phyloP scores from a whole-genome alignment of 148 eudicot genomes.

The Camellia granthamiana region DNA sequence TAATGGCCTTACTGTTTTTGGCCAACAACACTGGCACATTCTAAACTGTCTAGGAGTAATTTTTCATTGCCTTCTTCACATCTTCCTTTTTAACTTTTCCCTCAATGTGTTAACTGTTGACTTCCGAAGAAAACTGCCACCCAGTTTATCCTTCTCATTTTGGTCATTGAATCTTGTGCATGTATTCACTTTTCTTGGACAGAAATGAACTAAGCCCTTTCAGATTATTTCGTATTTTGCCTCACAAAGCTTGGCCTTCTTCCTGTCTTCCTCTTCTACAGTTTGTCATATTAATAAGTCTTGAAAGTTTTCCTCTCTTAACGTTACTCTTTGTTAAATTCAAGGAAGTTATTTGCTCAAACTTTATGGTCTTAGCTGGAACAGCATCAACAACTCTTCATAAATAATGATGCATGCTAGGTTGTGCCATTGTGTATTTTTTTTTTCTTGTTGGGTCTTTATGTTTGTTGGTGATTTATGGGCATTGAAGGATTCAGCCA shows the following conservation, averaged over 20 bases:
- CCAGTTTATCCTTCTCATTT: not conserved
- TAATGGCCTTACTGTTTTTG: not conserved
- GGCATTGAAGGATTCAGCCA: constrained; percentile 39
- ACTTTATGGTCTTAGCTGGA: not conserved
- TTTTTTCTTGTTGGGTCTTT: not conserved
- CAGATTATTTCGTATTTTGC: not conserved
- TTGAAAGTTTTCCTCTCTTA: not conserved
- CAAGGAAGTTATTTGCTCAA: not conserved
- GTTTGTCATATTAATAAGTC: not conserved
- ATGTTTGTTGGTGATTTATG: constrained; percentile 15
- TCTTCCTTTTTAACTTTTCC: not conserved
- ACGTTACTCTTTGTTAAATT: not conserved
- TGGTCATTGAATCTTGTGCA: not conserved
- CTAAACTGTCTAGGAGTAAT: not conserved
- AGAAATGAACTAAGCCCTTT: not conserved
- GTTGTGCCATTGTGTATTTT: no score
- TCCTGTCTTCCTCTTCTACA: not conserved
- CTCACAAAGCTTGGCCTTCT: not conserved
- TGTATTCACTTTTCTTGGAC: not conserved
- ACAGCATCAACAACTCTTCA: not conserved
- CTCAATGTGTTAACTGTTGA: not conserved
- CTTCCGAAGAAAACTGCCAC: no score
- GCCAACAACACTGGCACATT: no score
- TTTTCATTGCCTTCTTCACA: not conserved
- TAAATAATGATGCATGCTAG: not conserved